phyloP scores from a whole-genome alignment of 2,329 filamentous ascomycete genomes.

The Fusarium mexicanum region DNA sequence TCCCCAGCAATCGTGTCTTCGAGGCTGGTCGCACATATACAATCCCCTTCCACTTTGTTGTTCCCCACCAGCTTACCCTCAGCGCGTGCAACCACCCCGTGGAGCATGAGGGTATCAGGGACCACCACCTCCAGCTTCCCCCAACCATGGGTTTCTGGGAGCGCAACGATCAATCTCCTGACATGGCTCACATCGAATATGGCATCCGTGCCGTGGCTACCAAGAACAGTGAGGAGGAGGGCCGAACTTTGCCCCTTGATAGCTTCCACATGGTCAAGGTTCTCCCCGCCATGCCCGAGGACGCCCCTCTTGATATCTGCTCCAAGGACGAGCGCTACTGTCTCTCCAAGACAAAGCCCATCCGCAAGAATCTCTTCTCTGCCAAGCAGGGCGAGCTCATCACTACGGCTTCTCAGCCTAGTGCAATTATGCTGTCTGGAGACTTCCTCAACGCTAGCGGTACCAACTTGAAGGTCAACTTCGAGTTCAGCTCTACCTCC shows the following conservation, averaged over 20 bases:
- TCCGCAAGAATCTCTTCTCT: constrained; percentile 64
- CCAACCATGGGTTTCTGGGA: constrained; percentile 64
- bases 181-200: constrained; percentile 66
- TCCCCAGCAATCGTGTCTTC: constrained; percentile 60
- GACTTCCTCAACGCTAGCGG: constrained; percentile 57
- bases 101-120: constrained; percentile 56
- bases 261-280: constrained; percentile 59
- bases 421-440: constrained; percentile 59
- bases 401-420: constrained; percentile 56
- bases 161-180: constrained; percentile 63
- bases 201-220: constrained; percentile 58
- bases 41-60: constrained; percentile 68
- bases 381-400: constrained; percentile 61
- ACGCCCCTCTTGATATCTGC: constrained; percentile 62
- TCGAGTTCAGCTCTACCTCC: constrained; percentile 59
- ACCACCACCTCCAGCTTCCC: constrained; percentile 63
- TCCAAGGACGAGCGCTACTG: constrained; percentile 59
- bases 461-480: constrained; percentile 55
- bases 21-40: constrained; percentile 59
- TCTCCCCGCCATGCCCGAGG: constrained; percentile 60
- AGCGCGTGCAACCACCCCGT: constrained; percentile 64
- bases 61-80: constrained; percentile 66
- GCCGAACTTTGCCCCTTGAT: constrained; percentile 52
- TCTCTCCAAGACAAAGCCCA: constrained; percentile 60
- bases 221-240: constrained; percentile 39